phyloP scores from a whole-genome alignment of 345 rosid genomes.

The Euclidium syriacum region DNA sequence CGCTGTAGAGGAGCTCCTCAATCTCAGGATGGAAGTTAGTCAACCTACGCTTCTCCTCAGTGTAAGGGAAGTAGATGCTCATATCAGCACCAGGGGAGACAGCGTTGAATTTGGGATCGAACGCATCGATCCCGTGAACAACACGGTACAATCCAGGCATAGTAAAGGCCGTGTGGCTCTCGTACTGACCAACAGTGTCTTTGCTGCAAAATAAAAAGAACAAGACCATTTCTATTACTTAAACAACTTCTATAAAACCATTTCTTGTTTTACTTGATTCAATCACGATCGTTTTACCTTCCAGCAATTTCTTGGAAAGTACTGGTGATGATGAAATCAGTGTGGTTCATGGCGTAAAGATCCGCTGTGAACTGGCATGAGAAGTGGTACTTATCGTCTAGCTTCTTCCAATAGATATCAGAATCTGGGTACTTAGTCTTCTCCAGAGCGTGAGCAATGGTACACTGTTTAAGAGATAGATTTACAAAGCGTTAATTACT shows the following conservation, averaged over 20 bases:
- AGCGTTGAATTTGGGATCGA: constrained; percentile 93
- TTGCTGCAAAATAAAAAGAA: constrained; percentile 42
- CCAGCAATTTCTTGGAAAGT: constrained; percentile 98
- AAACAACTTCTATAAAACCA: not conserved
- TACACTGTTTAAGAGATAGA: constrained; percentile 54
- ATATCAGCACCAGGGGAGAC: constrained; percentile 98
- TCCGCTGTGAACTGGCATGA: constrained; percentile 96
- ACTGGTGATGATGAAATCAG: constrained; percentile 97
- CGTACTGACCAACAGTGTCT: constrained; percentile 89
- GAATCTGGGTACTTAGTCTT: constrained; percentile 95
- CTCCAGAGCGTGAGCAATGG: constrained; percentile 95
- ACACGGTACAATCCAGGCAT: constrained; percentile 90
- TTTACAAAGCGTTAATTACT: not conserved
- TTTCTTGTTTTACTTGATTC: not conserved
- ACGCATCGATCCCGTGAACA: constrained; percentile 88
- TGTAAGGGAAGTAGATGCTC: constrained; percentile 82
- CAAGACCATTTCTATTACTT: not conserved
- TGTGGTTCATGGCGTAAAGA: constrained; percentile 90
- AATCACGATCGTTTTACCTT: constrained; percentile 57
- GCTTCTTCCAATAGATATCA: constrained; percentile 88
- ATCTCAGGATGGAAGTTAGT: constrained; percentile 70
- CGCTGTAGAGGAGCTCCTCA: constrained; percentile 83
- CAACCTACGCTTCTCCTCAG: constrained; percentile 58
- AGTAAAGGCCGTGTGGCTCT: constrained; percentile 88
- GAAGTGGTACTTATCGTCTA: constrained; percentile 92